These are phyloP conservation scores for Aspergillus alliaceus DNA, from an alignment of 2,329 filamentous ascomycete species.

Conservation along the genomic window DNA sequence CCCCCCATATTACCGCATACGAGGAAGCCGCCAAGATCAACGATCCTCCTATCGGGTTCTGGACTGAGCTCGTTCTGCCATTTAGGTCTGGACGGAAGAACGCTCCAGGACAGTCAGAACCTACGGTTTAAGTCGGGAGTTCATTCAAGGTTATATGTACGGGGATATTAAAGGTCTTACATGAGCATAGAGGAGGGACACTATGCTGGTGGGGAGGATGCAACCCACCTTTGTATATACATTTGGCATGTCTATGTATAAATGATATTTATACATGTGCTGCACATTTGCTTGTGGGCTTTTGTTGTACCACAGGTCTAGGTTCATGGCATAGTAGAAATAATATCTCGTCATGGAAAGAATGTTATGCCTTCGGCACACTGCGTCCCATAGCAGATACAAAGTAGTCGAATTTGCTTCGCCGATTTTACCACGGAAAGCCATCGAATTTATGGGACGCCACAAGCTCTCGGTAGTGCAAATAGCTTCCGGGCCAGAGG, in stretches of 20 bases:
- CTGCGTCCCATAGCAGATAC: background rate
- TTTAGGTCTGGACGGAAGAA: background rate
- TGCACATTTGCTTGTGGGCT: background rate
- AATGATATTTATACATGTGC: background rate
- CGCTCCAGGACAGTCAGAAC: background rate
- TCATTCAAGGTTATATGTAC: background rate
- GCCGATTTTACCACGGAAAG: background rate
- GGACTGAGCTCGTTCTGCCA: slow-evolving; percentile 8
- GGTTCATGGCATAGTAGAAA: no score
- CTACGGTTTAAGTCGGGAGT: background rate
- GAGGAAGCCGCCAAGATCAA: slow-evolving; percentile 10
- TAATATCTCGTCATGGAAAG: no score
- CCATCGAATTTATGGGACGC: background rate
- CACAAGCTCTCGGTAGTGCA: background rate
- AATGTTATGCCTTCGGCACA: no score
- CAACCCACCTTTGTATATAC: no score
- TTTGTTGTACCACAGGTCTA: no score
- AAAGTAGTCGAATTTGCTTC: background rate
- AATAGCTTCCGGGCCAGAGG: background rate
- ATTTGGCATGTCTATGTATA: background rate
- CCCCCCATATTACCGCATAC: slow-evolving; percentile 11
- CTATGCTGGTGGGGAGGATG: no score
- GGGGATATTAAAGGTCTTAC: background rate
- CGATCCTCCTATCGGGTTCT: slow-evolving; percentile 14
- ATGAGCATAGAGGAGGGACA: background rate